Evolutionary conservation across 768 basidiomycete genomes (phyloP).

Genomic region (Lentinus brumalis): DNA sequence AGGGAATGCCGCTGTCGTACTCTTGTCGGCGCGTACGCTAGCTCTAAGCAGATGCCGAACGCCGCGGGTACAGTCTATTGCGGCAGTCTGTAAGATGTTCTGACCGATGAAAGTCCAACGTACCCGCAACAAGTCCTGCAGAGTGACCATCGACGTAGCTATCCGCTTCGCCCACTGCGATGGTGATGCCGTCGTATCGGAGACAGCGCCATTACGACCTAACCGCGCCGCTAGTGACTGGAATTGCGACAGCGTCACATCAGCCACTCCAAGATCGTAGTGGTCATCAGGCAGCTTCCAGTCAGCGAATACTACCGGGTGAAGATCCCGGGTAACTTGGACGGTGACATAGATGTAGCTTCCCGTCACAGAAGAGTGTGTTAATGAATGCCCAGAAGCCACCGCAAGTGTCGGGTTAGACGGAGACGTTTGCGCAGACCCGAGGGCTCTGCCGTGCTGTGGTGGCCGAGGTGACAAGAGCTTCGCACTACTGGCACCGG

Average conservation of each 20-base stretch:
- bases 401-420: slow-evolving; percentile 55
- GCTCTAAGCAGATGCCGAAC: slow-evolving; percentile 80
- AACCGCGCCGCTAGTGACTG: slow-evolving; percentile 57
- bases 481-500: slow-evolving; percentile 29
- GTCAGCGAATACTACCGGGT: slow-evolving; percentile 84
- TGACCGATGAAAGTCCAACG: slow-evolving; percentile 25
- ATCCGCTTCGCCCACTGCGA: slow-evolving; percentile 51
- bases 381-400: slow-evolving; percentile 57
- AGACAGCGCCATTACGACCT: slow-evolving; percentile 42
- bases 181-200: slow-evolving; percentile 24
- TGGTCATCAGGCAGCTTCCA: slow-evolving; percentile 73
- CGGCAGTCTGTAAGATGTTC: neutral
- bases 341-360: slow-evolving; percentile 83
- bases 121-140: slow-evolving; percentile 79
- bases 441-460: slow-evolving; percentile 30
- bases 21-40: slow-evolving; percentile 69
- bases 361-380: slow-evolving; percentile 89
- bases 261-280: slow-evolving; percentile 79
- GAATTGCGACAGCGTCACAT: slow-evolving; percentile 85
- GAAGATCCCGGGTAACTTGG: slow-evolving; percentile 89
- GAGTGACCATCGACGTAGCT: slow-evolving; percentile 62
- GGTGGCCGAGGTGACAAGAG: slow-evolving; percentile 26
- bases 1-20: slow-evolving; percentile 46
- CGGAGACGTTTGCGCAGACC: slow-evolving; percentile 57
- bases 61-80: slow-evolving; percentile 45